Evolutionary conservation across 345 rosid species (phyloP).

Genomic region (Dimocarpus longan): DNA sequence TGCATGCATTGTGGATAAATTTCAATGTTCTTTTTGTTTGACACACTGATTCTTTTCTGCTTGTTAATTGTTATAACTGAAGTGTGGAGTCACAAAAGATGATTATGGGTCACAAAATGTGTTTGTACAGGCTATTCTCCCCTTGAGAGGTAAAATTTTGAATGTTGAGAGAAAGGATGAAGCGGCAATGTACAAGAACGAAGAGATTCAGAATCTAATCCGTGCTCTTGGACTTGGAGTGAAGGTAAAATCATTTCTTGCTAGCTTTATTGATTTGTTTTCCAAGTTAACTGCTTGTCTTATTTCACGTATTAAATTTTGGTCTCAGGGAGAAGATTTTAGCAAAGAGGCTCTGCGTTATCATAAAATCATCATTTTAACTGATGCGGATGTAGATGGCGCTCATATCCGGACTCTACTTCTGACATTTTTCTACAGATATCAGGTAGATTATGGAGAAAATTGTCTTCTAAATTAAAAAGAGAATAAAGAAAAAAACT

Average conservation of each 20-base stretch:
- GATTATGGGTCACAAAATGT: constrained; percentile 7
- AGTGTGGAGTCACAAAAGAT: background rate
- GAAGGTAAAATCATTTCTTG: constrained; percentile 51
- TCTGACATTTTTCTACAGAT: constrained; percentile 93
- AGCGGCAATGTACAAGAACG: constrained; percentile 97
- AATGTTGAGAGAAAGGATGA: constrained; percentile 95
- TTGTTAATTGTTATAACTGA: background rate
- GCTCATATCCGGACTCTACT: constrained; percentile 96
- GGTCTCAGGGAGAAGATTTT: constrained; percentile 86
- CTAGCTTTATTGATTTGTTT: constrained; percentile 7
- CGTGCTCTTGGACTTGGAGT: constrained; percentile 97
- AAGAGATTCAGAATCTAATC: constrained; percentile 96
- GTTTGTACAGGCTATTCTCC: constrained; percentile 86
- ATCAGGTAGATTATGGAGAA: constrained; percentile 63
- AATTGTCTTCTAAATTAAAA: background rate
- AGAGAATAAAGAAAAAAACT: background rate
- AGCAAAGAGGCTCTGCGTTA: constrained; percentile 82
- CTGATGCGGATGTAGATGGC: constrained; percentile 99
- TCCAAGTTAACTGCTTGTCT: constrained; percentile 17
- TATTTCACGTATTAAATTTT: constrained; percentile 19
- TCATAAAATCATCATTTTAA: constrained; percentile 92
- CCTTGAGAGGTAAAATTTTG: constrained; percentile 93
- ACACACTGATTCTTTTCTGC: background rate
- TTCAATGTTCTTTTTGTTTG: background rate
- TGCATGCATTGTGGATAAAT: background rate